These are phyloP conservation scores for Scleroderma citrinum DNA, from an alignment of 768 basidiomycete genomes.

Conservation along the genomic window DNA sequence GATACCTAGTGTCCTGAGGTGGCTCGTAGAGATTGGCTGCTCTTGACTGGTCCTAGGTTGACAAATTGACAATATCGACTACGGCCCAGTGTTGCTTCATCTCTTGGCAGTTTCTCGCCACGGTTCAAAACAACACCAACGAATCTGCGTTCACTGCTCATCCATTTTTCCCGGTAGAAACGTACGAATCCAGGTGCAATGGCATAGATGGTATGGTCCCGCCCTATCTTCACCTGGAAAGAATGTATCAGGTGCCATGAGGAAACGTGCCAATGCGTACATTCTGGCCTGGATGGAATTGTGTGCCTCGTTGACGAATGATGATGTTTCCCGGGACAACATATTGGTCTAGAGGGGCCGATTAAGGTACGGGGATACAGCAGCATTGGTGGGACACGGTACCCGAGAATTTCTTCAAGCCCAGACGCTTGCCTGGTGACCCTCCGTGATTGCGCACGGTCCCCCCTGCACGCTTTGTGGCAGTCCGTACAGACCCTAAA, in stretches of 20 bases:
- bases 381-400: conserved; percentile 13
- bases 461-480: conserved; percentile 95
- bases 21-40: conserved; percentile 7
- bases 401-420: conserved; percentile 97
- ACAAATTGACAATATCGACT: conserved; percentile 82
- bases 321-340: conserved; percentile 96
- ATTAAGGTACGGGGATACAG: conserved; percentile 4
- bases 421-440: conserved; percentile 88
- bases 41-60: conserved; percentile 43
- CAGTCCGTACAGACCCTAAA: conserved; percentile 73
- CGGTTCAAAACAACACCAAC: conserved; percentile 80
- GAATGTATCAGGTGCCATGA: background rate
- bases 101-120: conserved; percentile 83
- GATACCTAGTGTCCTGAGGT: background rate
- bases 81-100: conserved; percentile 66
- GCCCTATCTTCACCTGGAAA: conserved; percentile 77
- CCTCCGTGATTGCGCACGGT: conserved; percentile 90
- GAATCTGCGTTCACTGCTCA: conserved; percentile 67
- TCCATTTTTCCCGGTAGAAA: conserved; percentile 82
- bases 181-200: conserved; percentile 87
- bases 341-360: conserved; percentile 60
- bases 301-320: conserved; percentile 87
- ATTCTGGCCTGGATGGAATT: conserved; percentile 92
- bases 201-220: conserved; percentile 94
- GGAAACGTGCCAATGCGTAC: conserved; percentile 40